Evolutionary conservation across 2,329 filamentous ascomycete genomes (phyloP), one percentile per base, ranked within the genome.

Genomic region (Aspergillus quadricinctus): DNA sequence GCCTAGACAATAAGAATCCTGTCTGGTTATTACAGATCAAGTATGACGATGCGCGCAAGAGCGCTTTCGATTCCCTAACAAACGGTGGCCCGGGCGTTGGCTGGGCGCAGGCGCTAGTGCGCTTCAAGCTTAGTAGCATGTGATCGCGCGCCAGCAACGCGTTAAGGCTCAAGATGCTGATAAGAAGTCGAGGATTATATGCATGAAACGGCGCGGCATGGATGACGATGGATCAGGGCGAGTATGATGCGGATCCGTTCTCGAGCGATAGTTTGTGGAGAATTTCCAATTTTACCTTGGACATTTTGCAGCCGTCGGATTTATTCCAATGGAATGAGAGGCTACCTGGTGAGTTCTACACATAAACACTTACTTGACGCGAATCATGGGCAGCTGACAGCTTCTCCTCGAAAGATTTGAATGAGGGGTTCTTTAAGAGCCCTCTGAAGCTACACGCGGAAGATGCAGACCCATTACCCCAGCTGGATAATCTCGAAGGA

Each of bases 251-350:
- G 14, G 66, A 73, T 61, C 70, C 72, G 1, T 75, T 75, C 58
- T 70, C 67, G 19, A 68, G 72, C 31, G 66, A 71, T 35, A 64
- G 66, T 41, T 62, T 74, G 11, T 74, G 72, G 73, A 68, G 69
- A 54, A 59, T 74, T n/a, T 74, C 71, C 2, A 70, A 65, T 49
- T 76, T 77, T 54, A 68, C 68, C 27, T 57, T 74, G 57, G 68
- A 73, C 53, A 63, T 66, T 25, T 56, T 76, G n/a, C 69, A 70
- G 54, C 71, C 71, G 29, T 60, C 75, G 49, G 72, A 74, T 50
- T 59, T 64, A 49, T 61, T 74, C 53, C 61, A 66, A 25, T 75
- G 72, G 71, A 66, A 75, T 49, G 62, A 69, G 50, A 58, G 61
- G 46, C 53, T 76, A 19, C 65, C 71, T 58, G 69, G 72, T 76